Evolutionary conservation across 1,139 yeast genomes (phyloP), one percentile per base, ranked within the genome.

Genomic region (Suhomyces yuchorum): DNA sequence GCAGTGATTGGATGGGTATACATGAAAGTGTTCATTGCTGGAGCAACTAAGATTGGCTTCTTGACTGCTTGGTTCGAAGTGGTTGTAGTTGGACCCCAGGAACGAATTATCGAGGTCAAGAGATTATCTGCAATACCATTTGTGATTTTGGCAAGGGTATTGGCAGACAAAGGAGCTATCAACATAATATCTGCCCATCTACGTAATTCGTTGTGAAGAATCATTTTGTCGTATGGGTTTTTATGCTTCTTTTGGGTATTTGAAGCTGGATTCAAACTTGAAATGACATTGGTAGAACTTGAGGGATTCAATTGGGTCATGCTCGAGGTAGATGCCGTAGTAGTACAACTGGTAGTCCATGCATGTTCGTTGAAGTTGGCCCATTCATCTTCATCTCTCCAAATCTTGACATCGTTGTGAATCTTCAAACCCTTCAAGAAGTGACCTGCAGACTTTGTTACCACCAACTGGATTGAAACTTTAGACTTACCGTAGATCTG

Each of bases 1-100:
- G 89, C 85, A 0, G 99, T 93, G 57, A 92, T 81, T 9, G 97
- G 96, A 61, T 93, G 96, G 22, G 93, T 90, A 68, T 91, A 93
- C 95, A 93, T 92, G 60, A 88, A 85, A 1, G 98, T 91, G 61
- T 93, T 92, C 98, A 93, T 92, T 1, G 98, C 97, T 3, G 99
- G 99, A 0, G 98, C 99, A 38, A 90, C 81, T 46, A 92, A 68
- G 28, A 93, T 84, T 1, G 97, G 97, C 50, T 84, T 82, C 49
- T 82, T 81, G 22, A 61, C 57, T 26, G 48, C 45, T 8, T 51
- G 48, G 12, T 47, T 38, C 4, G 57, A 40, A 41, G 53, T 54
- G 14, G 58, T 51, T 30, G 58, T 48, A 8, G 70, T 58, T 1
- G 96, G 96, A 57, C 91, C 91, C 99, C 99, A 93, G 4, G 93